Evolutionary conservation across 352 stramenopile genomes (phyloP).

Genomic region (Phytophthora cactorum): DNA sequence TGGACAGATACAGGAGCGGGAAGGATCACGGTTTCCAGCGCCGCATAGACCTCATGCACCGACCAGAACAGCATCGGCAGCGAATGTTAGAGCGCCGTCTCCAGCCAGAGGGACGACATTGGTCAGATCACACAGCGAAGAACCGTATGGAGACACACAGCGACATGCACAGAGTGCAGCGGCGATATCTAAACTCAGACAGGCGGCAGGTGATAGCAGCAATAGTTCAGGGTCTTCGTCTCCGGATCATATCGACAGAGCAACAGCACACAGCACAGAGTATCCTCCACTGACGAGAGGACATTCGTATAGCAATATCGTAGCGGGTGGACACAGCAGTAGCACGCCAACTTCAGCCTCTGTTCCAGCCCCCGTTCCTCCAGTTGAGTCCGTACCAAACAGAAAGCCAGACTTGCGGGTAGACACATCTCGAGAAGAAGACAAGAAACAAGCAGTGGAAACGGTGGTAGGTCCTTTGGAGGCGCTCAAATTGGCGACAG

Average conservation of each 20-base stretch:
- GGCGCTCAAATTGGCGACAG: constrained; percentile 70
- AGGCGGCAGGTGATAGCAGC: constrained; percentile 33
- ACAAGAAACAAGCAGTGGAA: constrained; percentile 32
- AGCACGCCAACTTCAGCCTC: constrained; percentile 15
- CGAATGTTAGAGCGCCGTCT: constrained; percentile 34
- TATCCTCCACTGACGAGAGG: constrained; percentile 26
- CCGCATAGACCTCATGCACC: constrained; percentile 37
- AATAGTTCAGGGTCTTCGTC: constrained; percentile 38
- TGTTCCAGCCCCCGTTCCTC: neutral
- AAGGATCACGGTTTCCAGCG: constrained; percentile 61
- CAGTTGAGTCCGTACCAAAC: constrained; percentile 18
- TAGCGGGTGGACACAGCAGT: constrained; percentile 40
- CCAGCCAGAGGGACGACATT: constrained; percentile 24
- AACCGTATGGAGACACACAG: constrained; percentile 49
- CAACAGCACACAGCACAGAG: constrained; percentile 25
- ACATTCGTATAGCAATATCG: constrained; percentile 63
- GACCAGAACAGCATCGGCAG: constrained; percentile 25
- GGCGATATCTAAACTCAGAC: constrained; percentile 70
- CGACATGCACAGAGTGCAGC: constrained; percentile 79
- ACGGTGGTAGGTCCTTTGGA: constrained; percentile 65
- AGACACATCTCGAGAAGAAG: constrained; percentile 48
- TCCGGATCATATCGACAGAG: constrained; percentile 20
- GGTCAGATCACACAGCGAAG: constrained; percentile 38
- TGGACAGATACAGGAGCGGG: constrained; percentile 52
- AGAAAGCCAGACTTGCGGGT: constrained; percentile 56